Percentiles rank a stretch among this genome's conserved stretches.
Conservation (phyloP, 2,329 filamentous ascomycete species). For the Cordyceps fumosorosea region DNA sequence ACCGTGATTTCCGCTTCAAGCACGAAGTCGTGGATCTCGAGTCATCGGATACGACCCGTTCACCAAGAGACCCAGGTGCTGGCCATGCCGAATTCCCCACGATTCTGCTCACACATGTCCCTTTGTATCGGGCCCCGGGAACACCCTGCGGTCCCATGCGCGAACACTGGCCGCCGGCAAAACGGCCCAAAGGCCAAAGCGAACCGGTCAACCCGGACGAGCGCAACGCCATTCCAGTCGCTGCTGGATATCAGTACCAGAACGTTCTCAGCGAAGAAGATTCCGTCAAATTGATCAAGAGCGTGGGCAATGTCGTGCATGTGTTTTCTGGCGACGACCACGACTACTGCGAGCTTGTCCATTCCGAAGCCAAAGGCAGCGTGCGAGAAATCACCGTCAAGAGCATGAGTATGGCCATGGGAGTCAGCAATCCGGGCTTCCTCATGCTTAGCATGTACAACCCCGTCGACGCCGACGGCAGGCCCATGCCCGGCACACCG, state of each 20-base stretch:
- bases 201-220: slow-evolving; percentile 53
- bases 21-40: slow-evolving; percentile 54
- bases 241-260: slow-evolving; percentile 88
- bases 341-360: slow-evolving; percentile 89
- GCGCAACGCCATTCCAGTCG: slow-evolving; percentile 70
- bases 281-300: slow-evolving; percentile 67
- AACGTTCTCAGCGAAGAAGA: slow-evolving; percentile 79
- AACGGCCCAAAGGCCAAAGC: slow-evolving; percentile 52
- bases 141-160: slow-evolving; percentile 83
- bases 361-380: slow-evolving; percentile 60
- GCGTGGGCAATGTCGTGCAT: slow-evolving; percentile 73
- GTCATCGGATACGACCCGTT: slow-evolving; percentile 31
- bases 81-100: slow-evolving; percentile 66
- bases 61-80: slow-evolving; percentile 33
- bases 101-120: slow-evolving; percentile 84
- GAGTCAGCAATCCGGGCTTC: slow-evolving; percentile 80
- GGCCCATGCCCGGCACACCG: slow-evolving; percentile 36
- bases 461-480: slow-evolving; percentile 61
- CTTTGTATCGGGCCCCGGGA: slow-evolving; percentile 72
- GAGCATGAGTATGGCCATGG: slow-evolving; percentile 93
- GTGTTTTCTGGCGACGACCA: slow-evolving; percentile 96
- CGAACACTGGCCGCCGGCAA: slow-evolving; percentile 72
- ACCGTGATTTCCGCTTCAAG: slow-evolving; percentile 46
- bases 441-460: slow-evolving; percentile 89
- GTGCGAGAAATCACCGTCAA: slow-evolving; percentile 89